These are phyloP conservation scores for Thymus mandschuricus DNA, from an alignment of 257 asterid genomes.

Conservation along the genomic window DNA sequence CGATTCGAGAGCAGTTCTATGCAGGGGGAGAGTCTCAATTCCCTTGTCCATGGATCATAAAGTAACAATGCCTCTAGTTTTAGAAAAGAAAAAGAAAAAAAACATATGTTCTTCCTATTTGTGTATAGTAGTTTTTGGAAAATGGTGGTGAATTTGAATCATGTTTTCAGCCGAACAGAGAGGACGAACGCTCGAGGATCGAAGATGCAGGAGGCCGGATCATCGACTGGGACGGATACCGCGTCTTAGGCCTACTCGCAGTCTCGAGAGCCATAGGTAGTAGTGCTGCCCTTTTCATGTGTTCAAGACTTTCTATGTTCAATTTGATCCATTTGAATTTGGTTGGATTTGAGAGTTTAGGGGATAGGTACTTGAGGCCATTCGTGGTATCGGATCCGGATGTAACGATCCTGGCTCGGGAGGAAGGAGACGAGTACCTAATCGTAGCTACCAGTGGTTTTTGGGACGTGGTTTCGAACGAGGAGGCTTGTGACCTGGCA, in stretches of 20 bases:
- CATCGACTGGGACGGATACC: slow-evolving; percentile 78
- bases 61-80: slow-evolving; percentile 38
- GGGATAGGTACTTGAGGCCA: slow-evolving; percentile 48
- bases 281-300: no score
- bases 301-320: no score
- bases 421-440: slow-evolving; percentile 71
- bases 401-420: slow-evolving; percentile 53
- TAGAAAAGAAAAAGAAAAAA: no score
- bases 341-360: slow-evolving; percentile 34
- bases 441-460: slow-evolving; percentile 70
- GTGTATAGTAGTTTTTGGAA: no score
- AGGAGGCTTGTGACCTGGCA: slow-evolving; percentile 76
- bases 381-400: slow-evolving; percentile 72
- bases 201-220: slow-evolving; percentile 82
- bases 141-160: neutral
- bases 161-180: slow-evolving; percentile 64
- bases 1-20: slow-evolving; percentile 79
- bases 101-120: no score
- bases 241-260: slow-evolving; percentile 81
- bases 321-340: no score
- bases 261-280: slow-evolving; percentile 82
- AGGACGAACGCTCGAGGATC: slow-evolving; percentile 66
- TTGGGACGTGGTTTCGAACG: slow-evolving; percentile 76
- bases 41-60: slow-evolving; percentile 75
- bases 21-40: slow-evolving; percentile 56